These are phyloP conservation scores for Angomonas deanei DNA, from an alignment of 208 protist species.

Conservation along the genomic window DNA sequence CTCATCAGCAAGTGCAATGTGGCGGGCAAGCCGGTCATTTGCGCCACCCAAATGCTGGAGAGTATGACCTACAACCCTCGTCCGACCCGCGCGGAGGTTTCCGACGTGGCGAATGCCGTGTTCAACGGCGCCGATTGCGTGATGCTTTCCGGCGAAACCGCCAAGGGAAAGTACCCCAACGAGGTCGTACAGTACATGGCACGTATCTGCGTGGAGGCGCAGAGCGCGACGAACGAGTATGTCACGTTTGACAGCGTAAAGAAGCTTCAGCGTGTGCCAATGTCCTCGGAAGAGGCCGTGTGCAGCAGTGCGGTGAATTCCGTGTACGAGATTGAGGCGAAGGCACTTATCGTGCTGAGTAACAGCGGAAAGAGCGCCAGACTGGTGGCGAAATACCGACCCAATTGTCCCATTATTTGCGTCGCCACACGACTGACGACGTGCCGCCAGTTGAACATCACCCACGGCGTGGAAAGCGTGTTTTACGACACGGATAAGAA, in stretches of 20 bases:
- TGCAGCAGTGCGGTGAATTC: constrained; percentile 93
- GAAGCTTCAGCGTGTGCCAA: constrained; percentile 73
- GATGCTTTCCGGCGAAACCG: constrained; percentile 99
- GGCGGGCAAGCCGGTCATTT: constrained; percentile 98
- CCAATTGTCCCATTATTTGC: constrained; percentile 91
- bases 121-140: constrained; percentile 98
- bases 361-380: constrained; percentile 91
- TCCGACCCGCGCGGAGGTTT: constrained; percentile 98
- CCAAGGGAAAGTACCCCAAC: constrained; percentile 95
- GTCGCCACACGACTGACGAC: constrained; percentile 84
- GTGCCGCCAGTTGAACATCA: constrained; percentile 84
- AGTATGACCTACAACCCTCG: constrained; percentile 96
- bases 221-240: constrained; percentile 70
- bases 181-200: constrained; percentile 95
- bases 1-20: constrained; percentile 98
- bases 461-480: constrained; percentile 67
- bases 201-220: constrained; percentile 87
- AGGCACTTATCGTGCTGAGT: constrained; percentile 89
- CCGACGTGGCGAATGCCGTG: constrained; percentile 97
- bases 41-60: constrained; percentile 99
- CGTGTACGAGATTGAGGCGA: constrained; percentile 87
- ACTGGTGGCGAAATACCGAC: constrained; percentile 95
- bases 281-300: constrained; percentile 87
- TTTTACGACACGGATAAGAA: constrained; percentile 69
- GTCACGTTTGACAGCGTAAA: constrained; percentile 86